These are phyloP conservation scores for Bacidia gigantensis DNA, from an alignment of 495 filamentous ascomycete species.

Conservation along the genomic window DNA sequence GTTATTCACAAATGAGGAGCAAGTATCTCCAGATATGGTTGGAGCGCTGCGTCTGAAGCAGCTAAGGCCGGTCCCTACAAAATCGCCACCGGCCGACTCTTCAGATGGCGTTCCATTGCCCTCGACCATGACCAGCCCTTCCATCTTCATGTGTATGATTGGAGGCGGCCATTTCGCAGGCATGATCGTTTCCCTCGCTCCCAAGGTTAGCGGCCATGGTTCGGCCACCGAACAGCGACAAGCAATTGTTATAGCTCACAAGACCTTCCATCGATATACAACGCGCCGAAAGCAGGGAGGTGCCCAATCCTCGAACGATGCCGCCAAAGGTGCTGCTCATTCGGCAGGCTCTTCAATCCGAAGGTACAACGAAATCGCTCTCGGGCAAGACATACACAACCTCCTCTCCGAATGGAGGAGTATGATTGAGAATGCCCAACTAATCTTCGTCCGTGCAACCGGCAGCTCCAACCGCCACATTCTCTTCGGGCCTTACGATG, in stretches of 20 bases:
- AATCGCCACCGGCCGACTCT: constrained; percentile 30
- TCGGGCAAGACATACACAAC: constrained; percentile 68
- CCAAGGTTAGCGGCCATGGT: constrained; percentile 57
- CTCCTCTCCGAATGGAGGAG: constrained; percentile 69
- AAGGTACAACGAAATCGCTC: constrained; percentile 83
- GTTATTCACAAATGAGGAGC: constrained; percentile 61
- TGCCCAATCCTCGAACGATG: constrained; percentile 82
- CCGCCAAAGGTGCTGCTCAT: constrained; percentile 79
- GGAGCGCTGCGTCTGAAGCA: constrained; percentile 63
- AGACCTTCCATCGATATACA: constrained; percentile 95
- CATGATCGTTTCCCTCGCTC: constrained; percentile 82
- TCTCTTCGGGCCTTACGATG: constrained; percentile 82
- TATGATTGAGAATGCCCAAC: constrained; percentile 67
- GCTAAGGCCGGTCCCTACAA: constrained; percentile 48
- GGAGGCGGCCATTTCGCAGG: constrained; percentile 95
- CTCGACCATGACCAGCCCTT: constrained; percentile 45
- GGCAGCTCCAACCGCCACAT: constrained; percentile 73
- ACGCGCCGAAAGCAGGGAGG: constrained; percentile 93
- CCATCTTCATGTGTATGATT: constrained; percentile 96
- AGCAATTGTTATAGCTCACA: constrained; percentile 78
- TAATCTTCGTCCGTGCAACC: constrained; percentile 80
- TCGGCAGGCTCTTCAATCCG: constrained; percentile 82
- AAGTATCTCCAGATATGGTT: constrained; percentile 45
- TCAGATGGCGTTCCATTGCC: constrained; percentile 36
- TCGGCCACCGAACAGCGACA: constrained; percentile 62